Evolutionary conservation across 169 alveolate species (phyloP).

Genomic region (Babesia divergens): DNA sequence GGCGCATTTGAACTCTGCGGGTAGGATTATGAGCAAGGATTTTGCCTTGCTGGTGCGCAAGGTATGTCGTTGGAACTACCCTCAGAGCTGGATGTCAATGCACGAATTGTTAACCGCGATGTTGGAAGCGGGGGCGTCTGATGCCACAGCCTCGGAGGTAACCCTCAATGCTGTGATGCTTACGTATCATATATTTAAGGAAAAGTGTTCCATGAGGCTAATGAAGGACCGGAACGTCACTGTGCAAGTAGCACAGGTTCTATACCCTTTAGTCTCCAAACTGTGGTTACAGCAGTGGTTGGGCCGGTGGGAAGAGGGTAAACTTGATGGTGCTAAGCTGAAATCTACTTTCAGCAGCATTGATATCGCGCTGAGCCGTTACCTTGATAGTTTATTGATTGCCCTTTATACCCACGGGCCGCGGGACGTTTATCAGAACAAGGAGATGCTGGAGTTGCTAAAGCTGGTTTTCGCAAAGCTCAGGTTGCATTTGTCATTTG

Average conservation of each 20-base stretch:
- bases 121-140: conserved; percentile 23
- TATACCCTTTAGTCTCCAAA: conserved; percentile 40
- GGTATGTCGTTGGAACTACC: conserved; percentile 45
- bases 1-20: not conserved
- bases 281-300: conserved; percentile 56
- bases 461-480: conserved; percentile 9
- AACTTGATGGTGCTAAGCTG: not conserved
- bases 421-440: conserved; percentile 11
- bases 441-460: conserved; percentile 35
- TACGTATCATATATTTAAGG: conserved; percentile 52
- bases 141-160: not conserved
- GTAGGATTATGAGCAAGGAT: conserved; percentile 29
- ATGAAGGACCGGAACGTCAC: conserved; percentile 31
- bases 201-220: conserved; percentile 38
- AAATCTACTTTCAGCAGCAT: not conserved
- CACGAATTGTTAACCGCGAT: conserved; percentile 20
- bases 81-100: conserved; percentile 33
- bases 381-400: conserved; percentile 36
- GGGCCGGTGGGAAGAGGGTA: conserved; percentile 25
- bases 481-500: not conserved
- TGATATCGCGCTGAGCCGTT: conserved; percentile 21
- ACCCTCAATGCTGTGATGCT: conserved; percentile 29
- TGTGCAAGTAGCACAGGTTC: conserved; percentile 15
- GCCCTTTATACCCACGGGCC: conserved; percentile 29
- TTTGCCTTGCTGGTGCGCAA: conserved; percentile 29